Conservation (phyloP, 2,329 filamentous ascomycete species). For the Immersiporthe knoxdaviesiana region DNA sequence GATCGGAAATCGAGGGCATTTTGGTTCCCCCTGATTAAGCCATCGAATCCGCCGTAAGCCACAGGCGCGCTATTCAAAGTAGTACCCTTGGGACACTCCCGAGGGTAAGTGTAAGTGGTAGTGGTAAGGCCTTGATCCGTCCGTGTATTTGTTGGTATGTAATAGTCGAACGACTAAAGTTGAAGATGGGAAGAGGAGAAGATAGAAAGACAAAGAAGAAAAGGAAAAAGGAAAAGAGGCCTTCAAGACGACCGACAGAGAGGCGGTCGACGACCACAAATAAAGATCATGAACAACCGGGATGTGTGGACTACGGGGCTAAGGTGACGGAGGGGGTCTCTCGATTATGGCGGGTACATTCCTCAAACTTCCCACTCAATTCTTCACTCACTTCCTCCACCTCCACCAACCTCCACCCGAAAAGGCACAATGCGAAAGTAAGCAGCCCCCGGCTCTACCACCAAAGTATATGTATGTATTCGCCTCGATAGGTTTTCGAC, state of each 20-base stretch:
- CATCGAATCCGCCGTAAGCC: no score
- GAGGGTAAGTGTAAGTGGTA: no score
- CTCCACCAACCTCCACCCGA: no score
- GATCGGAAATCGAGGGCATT: no score
- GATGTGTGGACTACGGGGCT: slow-evolving; percentile 14
- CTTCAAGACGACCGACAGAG: background rate
- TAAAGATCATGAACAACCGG: slow-evolving; percentile 13
- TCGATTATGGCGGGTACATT: slow-evolving; percentile 6
- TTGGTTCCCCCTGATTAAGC: no score
- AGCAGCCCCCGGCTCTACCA: no score
- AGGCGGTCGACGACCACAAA: slow-evolving; percentile 21
- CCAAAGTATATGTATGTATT: no score
- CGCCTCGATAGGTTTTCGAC: no score
- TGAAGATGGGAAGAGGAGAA: background rate
- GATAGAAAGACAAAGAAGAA: slow-evolving; percentile 3
- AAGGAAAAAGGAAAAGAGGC: background rate
- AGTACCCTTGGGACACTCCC: no score
- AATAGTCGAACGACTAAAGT: background rate
- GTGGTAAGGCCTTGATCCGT: background rate
- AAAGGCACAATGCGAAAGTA: no score
- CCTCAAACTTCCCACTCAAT: background rate
- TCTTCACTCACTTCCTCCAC: no score
- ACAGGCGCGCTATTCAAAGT: no score
- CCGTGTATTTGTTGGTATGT: background rate
- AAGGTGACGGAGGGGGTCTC: slow-evolving; percentile 16